phyloP scores from a whole-genome alignment of 768 basidiomycete species.

The Mycena floridula region DNA sequence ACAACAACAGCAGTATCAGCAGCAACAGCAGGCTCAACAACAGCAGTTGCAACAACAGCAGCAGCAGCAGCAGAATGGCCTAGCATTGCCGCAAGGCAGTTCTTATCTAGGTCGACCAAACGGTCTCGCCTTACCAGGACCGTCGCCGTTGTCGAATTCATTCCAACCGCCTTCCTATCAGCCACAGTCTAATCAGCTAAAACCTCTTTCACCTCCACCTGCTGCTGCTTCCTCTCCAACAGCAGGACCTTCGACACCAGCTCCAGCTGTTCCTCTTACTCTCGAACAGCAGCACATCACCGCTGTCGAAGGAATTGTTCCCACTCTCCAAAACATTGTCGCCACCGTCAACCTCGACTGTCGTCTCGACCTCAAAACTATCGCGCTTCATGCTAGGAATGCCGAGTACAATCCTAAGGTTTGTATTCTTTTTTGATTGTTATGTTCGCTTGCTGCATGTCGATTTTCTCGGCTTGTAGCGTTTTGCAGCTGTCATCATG shows the following conservation, averaged over 20 bases:
- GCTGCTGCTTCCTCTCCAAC: slow-evolving; percentile 30
- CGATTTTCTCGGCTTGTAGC: slow-evolving; percentile 75
- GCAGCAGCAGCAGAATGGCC: slow-evolving; percentile 36
- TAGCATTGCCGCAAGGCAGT: slow-evolving; percentile 56
- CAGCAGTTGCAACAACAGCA: slow-evolving; percentile 34
- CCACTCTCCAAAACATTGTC: slow-evolving; percentile 99
- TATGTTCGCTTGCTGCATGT: slow-evolving; percentile 42
- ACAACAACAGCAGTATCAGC: slow-evolving; percentile 34
- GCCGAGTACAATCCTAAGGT: slow-evolving; percentile 99
- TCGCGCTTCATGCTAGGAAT: slow-evolving; percentile 94
- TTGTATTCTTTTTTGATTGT: slow-evolving; percentile 42
- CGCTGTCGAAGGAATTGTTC: slow-evolving; percentile 95
- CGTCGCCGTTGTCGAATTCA: slow-evolving; percentile 53
- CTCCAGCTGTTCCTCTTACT: slow-evolving; percentile 56
- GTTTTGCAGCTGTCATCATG: slow-evolving; percentile 99
- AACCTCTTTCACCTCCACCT: too few species aligned
- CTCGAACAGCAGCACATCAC: slow-evolving; percentile 94
- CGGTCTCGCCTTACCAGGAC: slow-evolving; percentile 44
- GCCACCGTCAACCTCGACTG: slow-evolving; percentile 98
- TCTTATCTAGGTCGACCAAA: slow-evolving; percentile 36
- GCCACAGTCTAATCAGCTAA: slow-evolving; percentile 23
- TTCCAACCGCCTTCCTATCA: slow-evolving; percentile 28
- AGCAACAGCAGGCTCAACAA: slow-evolving; percentile 35
- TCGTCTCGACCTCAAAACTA: slow-evolving; percentile 95
- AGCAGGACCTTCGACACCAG: slow-evolving; percentile 55